A percentile compares a stretch with the other conserved stretches of the same genome.
Conservation (phyloP, 345 rosid genomes). For the Pseudoturritis turrita region DNA sequence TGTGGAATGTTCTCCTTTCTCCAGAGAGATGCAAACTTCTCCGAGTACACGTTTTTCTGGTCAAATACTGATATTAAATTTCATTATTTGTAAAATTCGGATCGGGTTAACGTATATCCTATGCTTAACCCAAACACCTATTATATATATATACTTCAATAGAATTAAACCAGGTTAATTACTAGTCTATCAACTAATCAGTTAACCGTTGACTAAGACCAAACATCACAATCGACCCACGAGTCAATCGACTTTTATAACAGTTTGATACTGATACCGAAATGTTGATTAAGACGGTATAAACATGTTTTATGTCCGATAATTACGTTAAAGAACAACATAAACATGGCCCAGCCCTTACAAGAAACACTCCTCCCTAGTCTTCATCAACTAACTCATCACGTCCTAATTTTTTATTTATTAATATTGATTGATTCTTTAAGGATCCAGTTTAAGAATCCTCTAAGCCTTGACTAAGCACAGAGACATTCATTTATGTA, state of each 20-base stretch:
- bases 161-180: background rate
- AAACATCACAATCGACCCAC: background rate
- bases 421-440: background rate
- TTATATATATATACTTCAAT: too few species aligned
- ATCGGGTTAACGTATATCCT: too few species aligned
- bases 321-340: background rate
- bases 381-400: slow-evolving; percentile 15
- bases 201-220: background rate
- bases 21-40: too few species aligned
- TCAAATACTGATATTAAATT: too few species aligned
- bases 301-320: background rate
- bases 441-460: slow-evolving; percentile 3
- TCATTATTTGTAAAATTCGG: too few species aligned
- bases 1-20: too few species aligned
- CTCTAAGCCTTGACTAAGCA: background rate
- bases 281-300: background rate
- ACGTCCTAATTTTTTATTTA: slow-evolving; percentile 7
- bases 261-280: background rate
- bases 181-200: background rate
- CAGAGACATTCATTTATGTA: background rate
- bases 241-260: background rate
- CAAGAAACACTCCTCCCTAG: background rate
- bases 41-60: too few species aligned
- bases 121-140: too few species aligned
- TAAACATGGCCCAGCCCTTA: background rate